These are phyloP conservation scores for Colletotrichum lentis DNA, from an alignment of 2,329 filamentous ascomycete species.

Conservation along the genomic window DNA sequence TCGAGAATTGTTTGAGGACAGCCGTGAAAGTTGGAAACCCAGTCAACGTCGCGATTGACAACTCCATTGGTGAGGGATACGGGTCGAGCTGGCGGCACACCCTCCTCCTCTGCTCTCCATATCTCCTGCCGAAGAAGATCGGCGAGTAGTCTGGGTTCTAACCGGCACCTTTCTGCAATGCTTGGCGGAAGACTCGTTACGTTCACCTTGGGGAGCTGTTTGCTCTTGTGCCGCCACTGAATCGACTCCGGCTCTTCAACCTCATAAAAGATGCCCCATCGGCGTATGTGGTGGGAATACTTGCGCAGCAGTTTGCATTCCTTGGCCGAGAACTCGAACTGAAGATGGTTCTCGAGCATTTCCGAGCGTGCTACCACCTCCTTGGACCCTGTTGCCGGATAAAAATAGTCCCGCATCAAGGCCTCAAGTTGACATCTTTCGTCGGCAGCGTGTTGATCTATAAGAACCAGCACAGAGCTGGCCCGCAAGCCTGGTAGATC, in stretches of 20 bases:
- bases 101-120: conserved; percentile 68
- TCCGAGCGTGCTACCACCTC: conserved; percentile 45
- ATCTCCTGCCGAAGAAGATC: conserved; percentile 78
- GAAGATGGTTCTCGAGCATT: conserved; percentile 61
- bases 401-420: conserved; percentile 67
- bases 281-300: conserved; percentile 65
- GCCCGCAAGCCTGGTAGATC: neutral
- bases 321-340: conserved; percentile 68
- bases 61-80: neutral
- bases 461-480: conserved; percentile 71
- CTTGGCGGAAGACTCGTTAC: conserved; percentile 71
- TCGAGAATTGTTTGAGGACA: conserved; percentile 82
- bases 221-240: conserved; percentile 23
- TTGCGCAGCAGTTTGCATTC: conserved; percentile 68
- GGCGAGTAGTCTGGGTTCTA: conserved; percentile 75
- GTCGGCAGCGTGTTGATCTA: conserved; percentile 96
- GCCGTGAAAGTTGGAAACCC: conserved; percentile 69
- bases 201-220: conserved; percentile 47
- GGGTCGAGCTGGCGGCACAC: conserved; percentile 25
- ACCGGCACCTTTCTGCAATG: conserved; percentile 78
- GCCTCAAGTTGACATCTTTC: conserved; percentile 83
- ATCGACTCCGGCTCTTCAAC: conserved; percentile 40
- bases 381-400: conserved; percentile 13
- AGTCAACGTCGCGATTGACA: conserved; percentile 48
- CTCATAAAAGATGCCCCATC: conserved; percentile 80